Evolutionary conservation across 2,329 filamentous ascomycete genomes (phyloP).

Genomic region (Colletotrichum chlorophyti): DNA sequence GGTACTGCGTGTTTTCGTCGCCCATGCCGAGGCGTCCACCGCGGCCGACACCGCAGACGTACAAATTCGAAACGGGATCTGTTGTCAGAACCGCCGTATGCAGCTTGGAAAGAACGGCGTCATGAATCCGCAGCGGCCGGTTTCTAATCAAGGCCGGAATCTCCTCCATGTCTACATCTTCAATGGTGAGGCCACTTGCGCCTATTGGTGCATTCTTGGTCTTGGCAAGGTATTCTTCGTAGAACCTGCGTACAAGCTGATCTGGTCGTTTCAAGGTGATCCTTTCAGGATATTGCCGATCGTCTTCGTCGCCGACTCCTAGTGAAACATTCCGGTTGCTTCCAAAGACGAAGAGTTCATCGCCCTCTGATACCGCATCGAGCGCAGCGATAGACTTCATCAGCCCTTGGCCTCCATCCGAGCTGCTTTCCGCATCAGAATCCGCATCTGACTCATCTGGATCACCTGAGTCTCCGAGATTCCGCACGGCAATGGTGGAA

Average conservation of each 20-base stretch:
- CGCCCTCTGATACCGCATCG: constrained; percentile 55
- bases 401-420: constrained; percentile 23
- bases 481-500: constrained; percentile 81
- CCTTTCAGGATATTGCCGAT: constrained; percentile 91
- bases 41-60: constrained; percentile 89
- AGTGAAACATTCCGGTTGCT: constrained; percentile 96
- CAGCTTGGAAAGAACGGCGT: constrained; percentile 88
- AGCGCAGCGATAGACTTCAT: constrained; percentile 26
- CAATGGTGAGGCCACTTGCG: not conserved
- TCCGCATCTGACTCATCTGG: constrained; percentile 56
- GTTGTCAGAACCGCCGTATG: constrained; percentile 88
- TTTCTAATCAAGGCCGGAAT: constrained; percentile 78
- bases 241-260: constrained; percentile 76
- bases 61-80: constrained; percentile 88
- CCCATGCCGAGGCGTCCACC: constrained; percentile 89
- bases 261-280: constrained; percentile 79
- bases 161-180: constrained; percentile 47
- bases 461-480: constrained; percentile 53
- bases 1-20: constrained; percentile 88
- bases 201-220: constrained; percentile 32
- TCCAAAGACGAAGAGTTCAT: constrained; percentile 92
- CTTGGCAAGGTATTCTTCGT: constrained; percentile 69
- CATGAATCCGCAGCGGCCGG: constrained; percentile 76
- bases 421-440: constrained; percentile 62
- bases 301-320: constrained; percentile 93